Evolutionary conservation across 805 yeast genomes (phyloP).

Genomic region (Cyberlindnera sargentensis): DNA sequence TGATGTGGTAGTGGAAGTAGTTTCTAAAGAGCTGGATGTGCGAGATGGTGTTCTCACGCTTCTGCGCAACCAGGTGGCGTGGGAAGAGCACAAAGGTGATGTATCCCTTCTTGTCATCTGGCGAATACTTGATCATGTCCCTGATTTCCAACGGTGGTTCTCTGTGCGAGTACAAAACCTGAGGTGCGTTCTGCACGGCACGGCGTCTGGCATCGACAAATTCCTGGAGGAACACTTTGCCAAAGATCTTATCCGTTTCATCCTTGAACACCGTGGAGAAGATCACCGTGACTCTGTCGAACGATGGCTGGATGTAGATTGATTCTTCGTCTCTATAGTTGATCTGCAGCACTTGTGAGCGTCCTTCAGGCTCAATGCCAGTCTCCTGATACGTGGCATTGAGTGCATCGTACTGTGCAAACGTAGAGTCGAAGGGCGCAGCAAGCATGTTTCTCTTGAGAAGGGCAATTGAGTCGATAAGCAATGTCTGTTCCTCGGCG

Average conservation of each 20-base stretch:
- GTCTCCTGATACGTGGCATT: slow-evolving; percentile 24
- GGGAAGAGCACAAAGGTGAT: slow-evolving; percentile 75
- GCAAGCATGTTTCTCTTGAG: slow-evolving; percentile 85
- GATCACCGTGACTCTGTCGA: slow-evolving; percentile 94
- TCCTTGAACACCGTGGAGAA: slow-evolving; percentile 93
- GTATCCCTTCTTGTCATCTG: slow-evolving; percentile 43
- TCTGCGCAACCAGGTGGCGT: slow-evolving; percentile 60
- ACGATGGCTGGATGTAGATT: slow-evolving; percentile 83
- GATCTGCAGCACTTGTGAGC: slow-evolving; percentile 30
- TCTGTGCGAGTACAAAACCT: slow-evolving; percentile 81
- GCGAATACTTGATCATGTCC: slow-evolving; percentile 31
- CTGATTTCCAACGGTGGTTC: slow-evolving; percentile 91
- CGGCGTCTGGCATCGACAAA: slow-evolving; percentile 94
- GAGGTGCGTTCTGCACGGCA: slow-evolving; percentile 97
- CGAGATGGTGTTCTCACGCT: slow-evolving; percentile 80
- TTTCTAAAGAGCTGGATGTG: slow-evolving; percentile 91
- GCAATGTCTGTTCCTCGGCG: slow-evolving; percentile 41
- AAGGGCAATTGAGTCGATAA: slow-evolving; percentile 61
- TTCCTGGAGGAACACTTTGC: slow-evolving; percentile 85
- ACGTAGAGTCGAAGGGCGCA: slow-evolving; percentile 88
- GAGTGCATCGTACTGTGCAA: slow-evolving; percentile 67
- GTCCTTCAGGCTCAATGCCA: slow-evolving; percentile 20
- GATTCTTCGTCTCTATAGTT: slow-evolving; percentile 92
- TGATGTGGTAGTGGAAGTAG: slow-evolving; percentile 97
- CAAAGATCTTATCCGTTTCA: slow-evolving; percentile 90